These are phyloP conservation scores for Camillea tinctor DNA, from an alignment of 2,329 filamentous ascomycete species.

Conservation along the genomic window DNA sequence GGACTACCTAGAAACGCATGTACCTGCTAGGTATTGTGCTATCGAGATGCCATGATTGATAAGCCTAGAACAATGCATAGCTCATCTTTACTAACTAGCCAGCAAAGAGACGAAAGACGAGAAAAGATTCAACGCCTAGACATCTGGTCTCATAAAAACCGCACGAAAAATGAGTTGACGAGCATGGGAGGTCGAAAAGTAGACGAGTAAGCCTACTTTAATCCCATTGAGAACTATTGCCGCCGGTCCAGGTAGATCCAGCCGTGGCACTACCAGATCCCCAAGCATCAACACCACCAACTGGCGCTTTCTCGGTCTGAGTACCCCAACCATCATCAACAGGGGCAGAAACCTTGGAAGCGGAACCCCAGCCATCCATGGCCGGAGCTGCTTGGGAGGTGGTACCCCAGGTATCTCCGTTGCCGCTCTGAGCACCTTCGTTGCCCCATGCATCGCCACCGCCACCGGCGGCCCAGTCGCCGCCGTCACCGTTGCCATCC, in stretches of 20 bases:
- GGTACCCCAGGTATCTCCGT: not conserved
- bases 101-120: not conserved
- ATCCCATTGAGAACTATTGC: too few species aligned
- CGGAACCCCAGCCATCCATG: not conserved
- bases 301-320: not conserved
- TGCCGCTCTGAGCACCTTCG: not conserved
- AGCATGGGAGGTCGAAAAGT: too few species aligned
- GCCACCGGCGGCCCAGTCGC: constrained; percentile 5
- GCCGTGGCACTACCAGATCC: too few species aligned
- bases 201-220: too few species aligned
- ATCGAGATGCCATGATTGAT: not conserved
- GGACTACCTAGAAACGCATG: not conserved
- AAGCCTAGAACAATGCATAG: not conserved
- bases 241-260: too few species aligned
- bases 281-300: not conserved
- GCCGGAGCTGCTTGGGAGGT: not conserved
- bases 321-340: constrained; percentile 5
- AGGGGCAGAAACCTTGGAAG: not conserved
- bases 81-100: not conserved
- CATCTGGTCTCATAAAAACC: not conserved
- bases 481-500: constrained; percentile 18
- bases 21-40: not conserved
- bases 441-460: constrained; percentile 8
- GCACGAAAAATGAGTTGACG: not conserved
- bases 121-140: not conserved